phyloP scores from a whole-genome alignment of 345 rosid species.

The Pelargonium nanum region DNA sequence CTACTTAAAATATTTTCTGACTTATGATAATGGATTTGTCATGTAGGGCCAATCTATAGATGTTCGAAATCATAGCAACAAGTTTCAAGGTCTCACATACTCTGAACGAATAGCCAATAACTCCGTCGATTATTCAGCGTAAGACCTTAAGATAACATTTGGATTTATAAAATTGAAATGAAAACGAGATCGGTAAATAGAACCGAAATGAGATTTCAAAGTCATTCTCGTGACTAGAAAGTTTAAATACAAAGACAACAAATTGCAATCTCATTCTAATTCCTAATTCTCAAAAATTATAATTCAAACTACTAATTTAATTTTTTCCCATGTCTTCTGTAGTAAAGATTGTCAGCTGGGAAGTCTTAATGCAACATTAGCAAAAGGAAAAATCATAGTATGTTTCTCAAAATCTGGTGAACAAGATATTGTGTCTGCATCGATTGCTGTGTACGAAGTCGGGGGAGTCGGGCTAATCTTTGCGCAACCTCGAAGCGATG shows the following conservation, averaged over 20 bases:
- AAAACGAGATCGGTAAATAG: too few species aligned
- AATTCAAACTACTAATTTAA: too few species aligned
- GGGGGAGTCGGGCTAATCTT: conserved; percentile 37
- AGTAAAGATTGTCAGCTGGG: conserved; percentile 24
- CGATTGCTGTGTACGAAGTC: conserved; percentile 19
- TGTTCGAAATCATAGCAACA: conserved; percentile 6
- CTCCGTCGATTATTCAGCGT: conserved; percentile 14
- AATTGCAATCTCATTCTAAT: too few species aligned
- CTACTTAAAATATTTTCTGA: not conserved
- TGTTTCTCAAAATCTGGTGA: conserved; percentile 22
- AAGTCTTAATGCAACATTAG: conserved; percentile 30
- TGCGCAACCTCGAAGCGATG: conserved; percentile 20
- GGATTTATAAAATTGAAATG: too few species aligned
- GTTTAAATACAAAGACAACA: too few species aligned
- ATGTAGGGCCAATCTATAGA: conserved; percentile 26
- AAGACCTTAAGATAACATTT: too few species aligned
- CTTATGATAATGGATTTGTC: not conserved
- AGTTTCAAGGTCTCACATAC: conserved; percentile 22
- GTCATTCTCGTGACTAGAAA: too few species aligned
- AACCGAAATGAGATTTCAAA: too few species aligned
- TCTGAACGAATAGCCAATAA: conserved; percentile 26
- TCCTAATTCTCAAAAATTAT: too few species aligned
- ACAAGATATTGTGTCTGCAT: conserved; percentile 16
- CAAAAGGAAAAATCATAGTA: conserved; percentile 31
- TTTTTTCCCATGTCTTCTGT: not conserved